These are phyloP conservation scores for Lathyrus aphaca DNA, from an alignment of 306 rosid species.

Conservation along the genomic window DNA sequence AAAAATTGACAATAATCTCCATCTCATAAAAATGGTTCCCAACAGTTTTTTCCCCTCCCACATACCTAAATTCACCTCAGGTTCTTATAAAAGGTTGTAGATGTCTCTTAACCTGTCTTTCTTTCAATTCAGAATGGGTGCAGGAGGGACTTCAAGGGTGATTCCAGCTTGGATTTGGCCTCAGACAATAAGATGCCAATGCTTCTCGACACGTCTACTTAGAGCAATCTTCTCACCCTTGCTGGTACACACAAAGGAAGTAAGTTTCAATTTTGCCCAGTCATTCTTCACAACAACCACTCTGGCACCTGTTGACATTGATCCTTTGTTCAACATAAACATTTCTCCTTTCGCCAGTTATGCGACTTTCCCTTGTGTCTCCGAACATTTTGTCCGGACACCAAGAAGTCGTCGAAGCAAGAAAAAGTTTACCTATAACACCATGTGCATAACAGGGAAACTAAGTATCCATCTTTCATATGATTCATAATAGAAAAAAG, in stretches of 20 bases:
- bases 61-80: slow-evolving; percentile 43
- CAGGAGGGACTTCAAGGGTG: slow-evolving; percentile 78
- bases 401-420: slow-evolving; percentile 90
- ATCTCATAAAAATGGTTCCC: slow-evolving; percentile 51
- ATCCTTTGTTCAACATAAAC: slow-evolving; percentile 95
- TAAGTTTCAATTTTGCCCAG: slow-evolving; percentile 84
- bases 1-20: slow-evolving; percentile 43
- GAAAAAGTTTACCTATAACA: slow-evolving; percentile 89
- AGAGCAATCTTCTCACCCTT: slow-evolving; percentile 92
- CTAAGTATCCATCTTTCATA: slow-evolving; percentile 11
- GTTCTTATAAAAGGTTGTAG: slow-evolving; percentile 20
- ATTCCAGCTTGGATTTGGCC: slow-evolving; percentile 95
- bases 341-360: slow-evolving; percentile 85
- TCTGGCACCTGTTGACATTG: slow-evolving; percentile 91
- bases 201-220: slow-evolving; percentile 96
- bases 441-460: slow-evolving; percentile 11
- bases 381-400: slow-evolving; percentile 87
- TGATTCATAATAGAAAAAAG: not conserved
- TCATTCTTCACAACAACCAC: slow-evolving; percentile 87
- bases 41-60: slow-evolving; percentile 43
- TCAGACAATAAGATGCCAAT: slow-evolving; percentile 97
- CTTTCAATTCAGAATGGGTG: slow-evolving; percentile 36
- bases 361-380: slow-evolving; percentile 91
- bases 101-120: slow-evolving; percentile 11
- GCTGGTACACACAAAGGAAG: slow-evolving; percentile 95